Conservation (phyloP, 805 yeast genomes). For the Komagataella ulmi region DNA sequence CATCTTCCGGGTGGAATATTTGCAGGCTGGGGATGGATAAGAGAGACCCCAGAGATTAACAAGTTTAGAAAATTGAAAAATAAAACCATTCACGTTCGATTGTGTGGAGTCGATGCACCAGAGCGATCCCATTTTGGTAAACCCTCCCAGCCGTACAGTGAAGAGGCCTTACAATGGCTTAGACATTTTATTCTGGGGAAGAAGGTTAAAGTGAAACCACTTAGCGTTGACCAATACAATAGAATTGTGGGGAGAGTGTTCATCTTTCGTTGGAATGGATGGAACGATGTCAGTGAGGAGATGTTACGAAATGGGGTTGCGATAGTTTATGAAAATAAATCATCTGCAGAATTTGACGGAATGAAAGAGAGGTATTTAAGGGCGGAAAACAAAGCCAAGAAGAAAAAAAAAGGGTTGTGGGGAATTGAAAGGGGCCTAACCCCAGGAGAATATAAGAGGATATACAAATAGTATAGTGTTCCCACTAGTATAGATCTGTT, state of each 20-base stretch:
- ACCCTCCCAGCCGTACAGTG: conserved; percentile 79
- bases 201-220: conserved; percentile 62
- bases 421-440: conserved; percentile 38
- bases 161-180: conserved; percentile 77
- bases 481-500: neutral
- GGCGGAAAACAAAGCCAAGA: conserved; percentile 50
- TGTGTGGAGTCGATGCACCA: conserved; percentile 95
- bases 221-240: conserved; percentile 77
- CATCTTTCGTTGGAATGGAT: conserved; percentile 50
- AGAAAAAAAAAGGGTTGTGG: conserved; percentile 58
- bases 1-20: conserved; percentile 88
- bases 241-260: conserved; percentile 73
- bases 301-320: conserved; percentile 80
- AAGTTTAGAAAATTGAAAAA: conserved; percentile 31
- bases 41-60: conserved; percentile 48
- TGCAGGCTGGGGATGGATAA: conserved; percentile 90
- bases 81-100: conserved; percentile 65
- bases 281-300: conserved; percentile 72
- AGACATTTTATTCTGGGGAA: conserved; percentile 50
- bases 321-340: conserved; percentile 73
- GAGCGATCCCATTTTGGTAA: conserved; percentile 91
- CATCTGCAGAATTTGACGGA: conserved; percentile 79
- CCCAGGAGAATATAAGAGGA: conserved; percentile 69
- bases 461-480: conserved; percentile 13
- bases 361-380: conserved; percentile 43